A percentile compares a stretch with the other conserved stretches of the same genome.
Evolutionary conservation across 176 grass and related monocot genomes (phyloP).

Genomic region (Echinochloa phyllopogon): DNA sequence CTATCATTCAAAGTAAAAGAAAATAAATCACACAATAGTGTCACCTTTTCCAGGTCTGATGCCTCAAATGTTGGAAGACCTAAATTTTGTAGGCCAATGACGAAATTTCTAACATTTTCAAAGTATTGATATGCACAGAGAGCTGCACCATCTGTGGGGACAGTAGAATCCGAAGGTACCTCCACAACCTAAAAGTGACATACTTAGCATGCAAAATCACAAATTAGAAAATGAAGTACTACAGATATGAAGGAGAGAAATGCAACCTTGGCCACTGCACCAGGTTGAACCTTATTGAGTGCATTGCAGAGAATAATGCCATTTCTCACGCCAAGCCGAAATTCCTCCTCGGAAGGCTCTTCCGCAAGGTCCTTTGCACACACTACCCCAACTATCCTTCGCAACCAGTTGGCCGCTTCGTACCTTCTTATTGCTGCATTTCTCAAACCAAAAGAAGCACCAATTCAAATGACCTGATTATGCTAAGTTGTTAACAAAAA

Average conservation of each 20-base stretch:
- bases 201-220: conserved; percentile 35
- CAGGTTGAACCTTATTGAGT: conserved; percentile 87
- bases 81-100: conserved; percentile 69
- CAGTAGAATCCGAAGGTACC: conserved; percentile 57
- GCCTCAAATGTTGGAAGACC: conserved; percentile 91
- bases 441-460: conserved; percentile 36
- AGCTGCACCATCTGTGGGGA: conserved; percentile 67
- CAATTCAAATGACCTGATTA: background rate
- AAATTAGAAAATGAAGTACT: conserved; percentile 36
- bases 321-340: conserved; percentile 81
- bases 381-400: conserved; percentile 69
- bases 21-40: conserved; percentile 40
- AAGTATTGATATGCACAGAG: conserved; percentile 89
- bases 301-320: conserved; percentile 94
- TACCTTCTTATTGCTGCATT: conserved; percentile 79
- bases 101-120: conserved; percentile 90
- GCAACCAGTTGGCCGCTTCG: conserved; percentile 84
- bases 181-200: conserved; percentile 75
- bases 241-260: conserved; percentile 34
- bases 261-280: conserved; percentile 73
- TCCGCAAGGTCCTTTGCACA: conserved; percentile 76
- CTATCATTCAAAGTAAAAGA: background rate
- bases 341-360: conserved; percentile 89
- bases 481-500: conserved; percentile 4
- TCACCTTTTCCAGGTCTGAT: conserved; percentile 85